Evolutionary conservation across 345 rosid genomes (phyloP), one percentile per base, ranked within the genome.

Genomic region (Murraya koenigii): DNA sequence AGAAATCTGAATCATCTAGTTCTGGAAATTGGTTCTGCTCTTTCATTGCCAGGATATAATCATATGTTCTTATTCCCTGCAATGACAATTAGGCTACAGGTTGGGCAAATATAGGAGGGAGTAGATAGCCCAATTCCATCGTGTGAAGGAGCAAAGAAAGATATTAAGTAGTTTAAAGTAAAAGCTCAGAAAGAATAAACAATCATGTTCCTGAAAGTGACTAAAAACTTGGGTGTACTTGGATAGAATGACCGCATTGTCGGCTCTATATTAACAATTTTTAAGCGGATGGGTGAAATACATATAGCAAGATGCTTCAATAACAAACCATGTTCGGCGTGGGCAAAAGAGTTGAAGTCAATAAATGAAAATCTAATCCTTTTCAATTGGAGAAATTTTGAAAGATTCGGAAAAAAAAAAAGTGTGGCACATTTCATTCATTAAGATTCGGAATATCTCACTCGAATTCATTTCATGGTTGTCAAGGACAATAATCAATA

Each of bases 21-120:
- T 86, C 90, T 74, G 86, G 56, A 54, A 91, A 87, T 77, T 94
- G 87, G 72, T 82, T 92, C 86, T 88, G 97, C 78, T 93, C 98
- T 82, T 86, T 92, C 97, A 94, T 94, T 5, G 99, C 99, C 87
- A 92, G 81, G 81, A 93, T 93, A 75, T 91, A 91, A 80, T 96
- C 98, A 82, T 96, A 96, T 69, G 97, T 96, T 87, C 97, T 92
- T 87, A 94, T 96, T 79, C 98, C 98, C 97, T 92, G 88, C 65
- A 73, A 74, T 22, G 30, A 75, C 47, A 52, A 28, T 44, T 44
- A 44, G 26, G 20, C 26, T 72, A 9, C 26, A 14, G 47, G 23
- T 64, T 20, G 36, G 28, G 44, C 7, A 32, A 33, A 47, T 39
- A 58, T n/a, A n/a, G n/a, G 30, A 22, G 26, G 55, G 71, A 63